Evolutionary conservation across 306 rosid genomes (phyloP), one percentile per base, ranked within the genome.

Genomic region (Astragalus membranaceus): DNA sequence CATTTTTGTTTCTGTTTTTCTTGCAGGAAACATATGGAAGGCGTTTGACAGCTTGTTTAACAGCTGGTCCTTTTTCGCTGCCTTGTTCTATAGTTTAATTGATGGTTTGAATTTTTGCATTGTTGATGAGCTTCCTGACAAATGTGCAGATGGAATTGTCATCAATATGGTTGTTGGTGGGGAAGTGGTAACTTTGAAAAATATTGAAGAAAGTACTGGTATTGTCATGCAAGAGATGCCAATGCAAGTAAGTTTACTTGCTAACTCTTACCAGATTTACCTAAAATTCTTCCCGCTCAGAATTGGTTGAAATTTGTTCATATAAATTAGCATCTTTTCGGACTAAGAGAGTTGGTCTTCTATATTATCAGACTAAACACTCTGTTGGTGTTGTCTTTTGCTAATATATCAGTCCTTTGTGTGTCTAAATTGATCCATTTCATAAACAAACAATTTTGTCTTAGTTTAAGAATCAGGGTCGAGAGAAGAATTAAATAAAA

Each of bases 91-190:
- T 54, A 20, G 26, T 74, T 79, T 23, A 57, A 35, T 72, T 52
- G 62, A 32, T 67, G 50, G 44, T 52, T 58, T 60, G 76, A n/a
- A 69, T 36, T 65, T 73, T 39, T 77, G 58, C 48, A 10, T 42
- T 73, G 62, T 66, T 69, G 68, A 63, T 73, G 29, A 71, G 50
- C 73, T 77, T 84, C 76, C 51, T 36, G 36, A 13, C 41, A 70
- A 70, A 43, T 78, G 48, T 83, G 83, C 79, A 94, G 97, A 95
- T 79, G 99, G 97, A 74, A 75, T 89, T 75, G 87, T 89, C 46
- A 95, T 89, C 88, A 95, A 89, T 74, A 91, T 89, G 99, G 97
- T 94, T 49, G 91, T 85, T 48, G 90, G 99, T 56, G 97, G 96
- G 13, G 99, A 91, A 85, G 95, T 95, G 46, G 92, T 87, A 30